Evolutionary conservation across 257 asterid genomes (phyloP), one percentile per base, ranked within the genome.

Genomic region (Verbascum thapsus): DNA sequence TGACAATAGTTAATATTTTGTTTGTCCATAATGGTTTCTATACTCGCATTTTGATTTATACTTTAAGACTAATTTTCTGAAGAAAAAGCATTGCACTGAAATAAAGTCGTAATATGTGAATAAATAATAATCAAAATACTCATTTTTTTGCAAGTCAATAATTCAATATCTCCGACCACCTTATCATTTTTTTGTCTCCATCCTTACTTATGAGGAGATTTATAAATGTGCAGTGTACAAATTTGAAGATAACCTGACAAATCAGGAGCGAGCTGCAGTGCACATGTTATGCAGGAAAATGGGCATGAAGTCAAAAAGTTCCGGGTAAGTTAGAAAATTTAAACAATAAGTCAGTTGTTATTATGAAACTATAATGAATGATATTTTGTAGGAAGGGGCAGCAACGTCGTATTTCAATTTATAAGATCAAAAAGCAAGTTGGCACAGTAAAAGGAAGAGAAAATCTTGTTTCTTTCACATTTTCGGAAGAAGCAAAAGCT

Each of bases 221-320:
- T 26, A 26, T 40, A 44, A 44, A 43, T 10, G 35, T 67, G 88
- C 94, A 92, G 99, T 30, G 59, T 81, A 77, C 74, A 85, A 72
- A 68, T 83, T 89, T 68, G 76, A 85, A 54, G 76, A 76, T 7
- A 52, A 63, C 65, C 74, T 92, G 68, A 42, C 58, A 10, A 83
- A 79, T 64, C 16, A 5, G 8, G 88, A 89, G 55, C 95, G 95
- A 56, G 91, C 84, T 40, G 72, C 77, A 18, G 94, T 87, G 75
- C 96, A 89, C 79, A 13, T 6, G 9, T 26, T 83, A 58, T 80
- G 85, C 80, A 66, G 53, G 72, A 84, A 80, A 76, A 58, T 78
- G 85, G 95, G 99, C 10, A 53, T 89, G 85, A 79, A 56, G 61
- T 83, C 95, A 10, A 89, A 83, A 81, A 89, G 94, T 75, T 42